Evolutionary conservation across 2,329 filamentous ascomycete genomes (phyloP).

Genomic region (Fusarium sp.): DNA sequence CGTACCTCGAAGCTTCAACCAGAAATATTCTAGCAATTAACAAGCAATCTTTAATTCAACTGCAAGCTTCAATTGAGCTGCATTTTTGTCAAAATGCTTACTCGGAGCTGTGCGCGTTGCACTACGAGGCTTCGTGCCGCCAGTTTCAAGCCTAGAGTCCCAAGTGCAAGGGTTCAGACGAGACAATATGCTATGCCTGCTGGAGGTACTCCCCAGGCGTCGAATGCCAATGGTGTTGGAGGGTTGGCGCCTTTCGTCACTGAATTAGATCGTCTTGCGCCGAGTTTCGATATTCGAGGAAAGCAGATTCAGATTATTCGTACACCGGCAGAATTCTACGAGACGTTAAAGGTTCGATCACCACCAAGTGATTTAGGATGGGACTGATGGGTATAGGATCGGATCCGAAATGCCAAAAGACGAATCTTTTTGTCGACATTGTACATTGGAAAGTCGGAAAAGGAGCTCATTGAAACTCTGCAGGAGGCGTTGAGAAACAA

Average conservation of each 20-base stretch:
- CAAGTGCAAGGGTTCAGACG: constrained; percentile 52
- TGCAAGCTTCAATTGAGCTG: constrained; percentile 7
- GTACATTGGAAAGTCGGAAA: constrained; percentile 94
- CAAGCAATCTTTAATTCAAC: constrained; percentile 27
- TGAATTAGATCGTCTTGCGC: constrained; percentile 89
- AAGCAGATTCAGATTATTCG: constrained; percentile 83
- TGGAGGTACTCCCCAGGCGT: constrained; percentile 44
- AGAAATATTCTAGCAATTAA: constrained; percentile 37
- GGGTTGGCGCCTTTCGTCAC: constrained; percentile 66
- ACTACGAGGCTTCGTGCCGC: constrained; percentile 43
- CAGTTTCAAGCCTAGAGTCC: constrained; percentile 40
- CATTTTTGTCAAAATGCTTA: constrained; percentile 48
- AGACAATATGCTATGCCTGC: constrained; percentile 56
- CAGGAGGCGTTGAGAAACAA: constrained; percentile 80
- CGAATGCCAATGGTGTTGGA: constrained; percentile 46
- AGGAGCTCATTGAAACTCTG: constrained; percentile 85
- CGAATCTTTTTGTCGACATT: constrained; percentile 94
- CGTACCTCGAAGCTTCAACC: constrained; percentile 28
- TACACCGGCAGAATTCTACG: constrained; percentile 90
- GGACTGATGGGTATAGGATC: constrained; percentile 64
- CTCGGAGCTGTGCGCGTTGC: constrained; percentile 52
- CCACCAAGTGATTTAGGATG: not conserved
- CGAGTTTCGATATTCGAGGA: constrained; percentile 87
- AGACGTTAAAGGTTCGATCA: constrained; percentile 79
- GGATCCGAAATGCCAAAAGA: constrained; percentile 81